Percentiles rank a stretch among this genome's conserved stretches.
These are phyloP conservation scores for Pythium aristosporum DNA, from an alignment of 352 stramenopile genomes.

Conservation along the genomic window DNA sequence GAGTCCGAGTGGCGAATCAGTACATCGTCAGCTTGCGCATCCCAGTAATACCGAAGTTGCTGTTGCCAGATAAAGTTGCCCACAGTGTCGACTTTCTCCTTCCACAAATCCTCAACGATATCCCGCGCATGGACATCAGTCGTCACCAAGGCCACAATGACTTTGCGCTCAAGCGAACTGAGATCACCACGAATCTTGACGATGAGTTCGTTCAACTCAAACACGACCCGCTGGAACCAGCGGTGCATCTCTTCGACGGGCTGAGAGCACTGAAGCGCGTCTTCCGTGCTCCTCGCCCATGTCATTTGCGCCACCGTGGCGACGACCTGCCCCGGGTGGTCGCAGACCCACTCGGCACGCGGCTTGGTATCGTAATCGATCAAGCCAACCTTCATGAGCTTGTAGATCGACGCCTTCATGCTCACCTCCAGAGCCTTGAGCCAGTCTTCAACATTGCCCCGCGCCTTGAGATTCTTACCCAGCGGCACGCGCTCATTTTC, in stretches of 20 bases:
- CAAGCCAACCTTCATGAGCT: slow-evolving; percentile 90
- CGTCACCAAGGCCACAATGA: slow-evolving; percentile 94
- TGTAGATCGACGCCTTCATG: slow-evolving; percentile 93
- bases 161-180: slow-evolving; percentile 85
- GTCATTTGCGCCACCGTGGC: slow-evolving; percentile 93
- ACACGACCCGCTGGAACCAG: slow-evolving; percentile 76
- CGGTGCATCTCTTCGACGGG: slow-evolving; percentile 52
- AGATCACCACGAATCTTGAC: slow-evolving; percentile 91
- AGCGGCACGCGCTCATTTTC: slow-evolving; percentile 89
- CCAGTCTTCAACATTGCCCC: slow-evolving; percentile 88
- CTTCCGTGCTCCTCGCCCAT: slow-evolving; percentile 89
- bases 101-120: slow-evolving; percentile 82
- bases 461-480: slow-evolving; percentile 92
- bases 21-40: slow-evolving; percentile 91
- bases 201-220: slow-evolving; percentile 90
- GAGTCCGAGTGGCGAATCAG: slow-evolving; percentile 67
- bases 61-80: slow-evolving; percentile 95
- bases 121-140: slow-evolving; percentile 92
- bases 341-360: slow-evolving; percentile 83
- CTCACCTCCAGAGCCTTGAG: slow-evolving; percentile 84
- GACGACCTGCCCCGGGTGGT: slow-evolving; percentile 92
- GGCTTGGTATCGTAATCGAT: slow-evolving; percentile 88
- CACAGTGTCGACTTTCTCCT: slow-evolving; percentile 65
- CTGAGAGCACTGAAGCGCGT: slow-evolving; percentile 49
- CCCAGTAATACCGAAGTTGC: slow-evolving; percentile 94